These are phyloP conservation scores for Eruca vesicaria DNA, from an alignment of 441 rosid genomes.

Conservation along the genomic window DNA sequence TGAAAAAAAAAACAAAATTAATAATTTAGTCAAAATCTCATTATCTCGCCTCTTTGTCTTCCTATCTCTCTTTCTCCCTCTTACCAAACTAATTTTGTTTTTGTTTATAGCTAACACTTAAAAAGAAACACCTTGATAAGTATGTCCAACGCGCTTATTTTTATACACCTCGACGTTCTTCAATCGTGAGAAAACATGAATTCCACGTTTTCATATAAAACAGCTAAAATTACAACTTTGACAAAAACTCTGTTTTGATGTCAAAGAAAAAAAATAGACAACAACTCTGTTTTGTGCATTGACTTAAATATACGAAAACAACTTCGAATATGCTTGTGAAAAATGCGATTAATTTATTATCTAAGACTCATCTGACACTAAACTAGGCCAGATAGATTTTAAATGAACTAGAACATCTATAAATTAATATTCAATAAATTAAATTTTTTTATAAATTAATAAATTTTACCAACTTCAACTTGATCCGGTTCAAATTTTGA, in stretches of 20 bases:
- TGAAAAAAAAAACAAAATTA: too few species aligned
- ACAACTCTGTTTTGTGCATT: background rate
- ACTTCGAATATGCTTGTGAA: background rate
- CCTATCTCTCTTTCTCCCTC: too few species aligned
- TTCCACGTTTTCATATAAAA: slow-evolving; percentile 14
- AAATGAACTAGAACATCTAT: too few species aligned
- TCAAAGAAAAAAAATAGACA: background rate
- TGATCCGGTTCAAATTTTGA: too few species aligned
- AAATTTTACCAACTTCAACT: too few species aligned
- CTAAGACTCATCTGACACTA: background rate
- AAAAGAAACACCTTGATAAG: slow-evolving; percentile 7
- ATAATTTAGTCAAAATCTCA: too few species aligned
- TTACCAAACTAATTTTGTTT: too few species aligned
- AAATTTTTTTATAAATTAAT: too few species aligned
- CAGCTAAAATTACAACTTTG: background rate
- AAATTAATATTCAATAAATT: too few species aligned
- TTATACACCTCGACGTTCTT: background rate
- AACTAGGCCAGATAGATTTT: background rate
- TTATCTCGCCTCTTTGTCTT: too few species aligned
- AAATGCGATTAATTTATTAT: background rate
- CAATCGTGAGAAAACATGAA: background rate
- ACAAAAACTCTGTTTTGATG: background rate
- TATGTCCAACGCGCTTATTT: slow-evolving; percentile 21
- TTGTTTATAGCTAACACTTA: too few species aligned
- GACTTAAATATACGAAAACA: background rate